Conservation (phyloP, 768 basidiomycete genomes). For the Galerina marginata region DNA sequence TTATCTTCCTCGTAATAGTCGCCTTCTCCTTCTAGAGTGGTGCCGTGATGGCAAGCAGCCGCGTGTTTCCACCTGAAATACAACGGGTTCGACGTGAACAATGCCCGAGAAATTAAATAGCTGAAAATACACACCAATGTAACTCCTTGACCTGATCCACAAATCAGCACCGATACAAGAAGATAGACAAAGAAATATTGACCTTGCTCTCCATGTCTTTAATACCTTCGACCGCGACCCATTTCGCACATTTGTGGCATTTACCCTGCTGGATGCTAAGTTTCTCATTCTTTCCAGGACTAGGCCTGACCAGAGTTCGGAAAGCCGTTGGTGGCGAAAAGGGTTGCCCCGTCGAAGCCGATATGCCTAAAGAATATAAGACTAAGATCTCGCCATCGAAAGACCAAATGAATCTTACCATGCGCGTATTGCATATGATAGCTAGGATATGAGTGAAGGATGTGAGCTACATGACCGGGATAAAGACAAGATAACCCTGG, state of each 20-base stretch:
- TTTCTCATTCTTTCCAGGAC: conserved; percentile 65
- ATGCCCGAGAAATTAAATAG: neutral
- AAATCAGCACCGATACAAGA: neutral
- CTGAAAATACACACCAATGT: conserved; percentile 59
- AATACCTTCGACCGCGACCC: conserved; percentile 74
- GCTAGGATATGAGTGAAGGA: conserved; percentile 37
- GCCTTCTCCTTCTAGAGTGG: conserved; percentile 57
- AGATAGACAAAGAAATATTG: conserved; percentile 9
- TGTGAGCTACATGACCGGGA: neutral
- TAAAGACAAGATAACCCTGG: conserved; percentile 23
- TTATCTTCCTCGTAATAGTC: conserved; percentile 63
- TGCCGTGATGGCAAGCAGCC: conserved; percentile 71
- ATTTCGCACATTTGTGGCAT: conserved; percentile 78
- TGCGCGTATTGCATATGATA: conserved; percentile 87
- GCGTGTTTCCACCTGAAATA: conserved; percentile 81
- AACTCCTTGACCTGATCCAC: conserved; percentile 68
- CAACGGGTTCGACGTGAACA: neutral
- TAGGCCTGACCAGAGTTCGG: conserved; percentile 49
- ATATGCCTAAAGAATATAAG: conserved; percentile 57
- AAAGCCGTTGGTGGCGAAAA: conserved; percentile 80
- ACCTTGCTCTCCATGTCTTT: conserved; percentile 80
- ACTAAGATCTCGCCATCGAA: conserved; percentile 6
- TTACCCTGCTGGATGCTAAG: conserved; percentile 65
- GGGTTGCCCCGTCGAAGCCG: conserved; percentile 67
- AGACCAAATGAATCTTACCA: conserved; percentile 45